These are phyloP conservation scores for Lenwebbia sp. DNA, from an alignment of 345 rosid genomes.

Conservation along the genomic window DNA sequence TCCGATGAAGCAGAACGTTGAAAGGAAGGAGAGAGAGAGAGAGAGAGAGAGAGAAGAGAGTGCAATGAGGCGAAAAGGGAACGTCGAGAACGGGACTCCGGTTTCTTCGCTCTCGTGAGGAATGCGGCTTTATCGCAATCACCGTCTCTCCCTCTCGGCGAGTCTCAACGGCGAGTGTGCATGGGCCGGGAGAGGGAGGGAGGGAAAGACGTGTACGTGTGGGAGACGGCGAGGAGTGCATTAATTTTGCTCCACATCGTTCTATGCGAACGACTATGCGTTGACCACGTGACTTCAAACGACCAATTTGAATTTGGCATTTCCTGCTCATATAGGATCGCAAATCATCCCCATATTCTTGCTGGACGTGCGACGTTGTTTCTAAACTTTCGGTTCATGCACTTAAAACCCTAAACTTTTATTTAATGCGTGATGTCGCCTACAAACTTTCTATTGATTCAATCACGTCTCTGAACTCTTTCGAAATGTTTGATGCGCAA, in stretches of 20 bases:
- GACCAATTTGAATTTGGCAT: neutral
- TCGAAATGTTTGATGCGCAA: no score
- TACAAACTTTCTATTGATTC: neutral
- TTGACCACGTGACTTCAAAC: neutral
- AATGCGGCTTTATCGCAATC: no score
- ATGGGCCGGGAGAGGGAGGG: neutral
- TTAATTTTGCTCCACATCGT: no score
- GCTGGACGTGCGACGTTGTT: rapidly evolving
- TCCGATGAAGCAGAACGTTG: neutral
- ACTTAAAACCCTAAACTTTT: neutral
- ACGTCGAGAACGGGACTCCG: no score
- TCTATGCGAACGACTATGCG: no score
- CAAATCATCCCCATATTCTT: neutral
- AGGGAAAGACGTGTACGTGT: neutral
- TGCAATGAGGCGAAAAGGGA: neutral
- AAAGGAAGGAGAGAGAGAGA: neutral
- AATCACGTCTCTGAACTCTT: neutral
- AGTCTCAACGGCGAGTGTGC: neutral
- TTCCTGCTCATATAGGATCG: neutral
- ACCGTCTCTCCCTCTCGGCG: no score
- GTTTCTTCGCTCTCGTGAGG: no score
- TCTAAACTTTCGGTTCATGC: rapidly evolving
- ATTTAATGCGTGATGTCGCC: rapidly evolving
- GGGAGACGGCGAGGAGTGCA: neutral
- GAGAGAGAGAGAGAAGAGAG: neutral